Evolutionary conservation across 768 basidiomycete species (phyloP).

Genomic region (Suillus subalutaceus): DNA sequence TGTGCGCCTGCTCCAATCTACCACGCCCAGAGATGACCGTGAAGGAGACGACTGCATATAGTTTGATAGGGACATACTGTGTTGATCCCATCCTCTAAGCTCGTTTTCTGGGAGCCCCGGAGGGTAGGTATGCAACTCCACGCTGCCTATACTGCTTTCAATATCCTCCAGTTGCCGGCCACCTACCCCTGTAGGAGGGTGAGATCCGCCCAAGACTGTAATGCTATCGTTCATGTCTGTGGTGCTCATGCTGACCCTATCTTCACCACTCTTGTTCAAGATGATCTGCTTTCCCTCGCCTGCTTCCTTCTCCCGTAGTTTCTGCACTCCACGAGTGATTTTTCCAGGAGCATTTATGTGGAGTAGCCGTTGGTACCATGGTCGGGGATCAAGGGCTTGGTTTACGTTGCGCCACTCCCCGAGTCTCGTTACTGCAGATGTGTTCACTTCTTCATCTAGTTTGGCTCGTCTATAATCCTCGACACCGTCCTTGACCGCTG

Average conservation of each 20-base stretch:
- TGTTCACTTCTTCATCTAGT: constrained; percentile 94
- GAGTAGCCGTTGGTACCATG: constrained; percentile 75
- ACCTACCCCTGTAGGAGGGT: constrained; percentile 39
- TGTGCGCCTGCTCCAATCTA: constrained; percentile 76
- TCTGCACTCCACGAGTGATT: constrained; percentile 83
- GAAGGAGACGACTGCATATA: constrained; percentile 64
- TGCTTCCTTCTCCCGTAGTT: constrained; percentile 81
- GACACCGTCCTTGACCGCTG: constrained; percentile 93
- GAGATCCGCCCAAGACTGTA: constrained; percentile 36
- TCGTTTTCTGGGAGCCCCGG: constrained; percentile 43
- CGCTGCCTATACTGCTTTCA: constrained; percentile 41
- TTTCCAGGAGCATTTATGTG: constrained; percentile 71
- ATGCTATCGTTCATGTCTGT: constrained; percentile 46
- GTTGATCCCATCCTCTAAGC: constrained; percentile 37
- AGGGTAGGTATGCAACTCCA: constrained; percentile 69
- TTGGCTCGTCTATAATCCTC: constrained; percentile 92
- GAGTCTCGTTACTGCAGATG: constrained; percentile 87
- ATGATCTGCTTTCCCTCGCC: constrained; percentile 66
- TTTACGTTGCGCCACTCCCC: constrained; percentile 92
- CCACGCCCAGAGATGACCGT: constrained; percentile 64
- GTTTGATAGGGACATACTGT: constrained; percentile 41
- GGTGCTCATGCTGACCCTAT: constrained; percentile 44
- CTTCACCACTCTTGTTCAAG: constrained; percentile 48
- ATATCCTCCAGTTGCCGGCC: constrained; percentile 67
- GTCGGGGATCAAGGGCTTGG: constrained; percentile 73